Percentiles rank a stretch among this genome's conserved stretches.
phyloP scores from a whole-genome alignment of 371 early-diverging fungal species.

The Rhizopus delemar region DNA sequence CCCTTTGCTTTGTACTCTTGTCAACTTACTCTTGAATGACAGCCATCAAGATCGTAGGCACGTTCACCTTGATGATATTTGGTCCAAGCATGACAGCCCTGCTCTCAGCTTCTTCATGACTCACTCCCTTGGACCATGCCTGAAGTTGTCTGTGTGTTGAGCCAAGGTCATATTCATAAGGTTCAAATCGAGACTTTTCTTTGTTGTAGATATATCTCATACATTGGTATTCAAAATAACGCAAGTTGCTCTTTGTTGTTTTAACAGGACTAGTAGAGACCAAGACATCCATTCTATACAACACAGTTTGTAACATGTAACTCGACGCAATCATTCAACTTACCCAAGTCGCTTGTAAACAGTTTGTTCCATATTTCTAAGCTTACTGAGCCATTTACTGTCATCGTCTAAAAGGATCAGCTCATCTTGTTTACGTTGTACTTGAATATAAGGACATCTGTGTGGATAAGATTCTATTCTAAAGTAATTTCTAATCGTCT shows the following conservation, averaged over 20 bases:
- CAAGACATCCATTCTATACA: constrained; percentile 32
- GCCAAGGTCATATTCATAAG: constrained; percentile 58
- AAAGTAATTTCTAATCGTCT: constrained; percentile 62
- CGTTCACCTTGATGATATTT: constrained; percentile 63
- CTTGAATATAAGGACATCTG: constrained; percentile 58
- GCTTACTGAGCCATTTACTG: constrained; percentile 34
- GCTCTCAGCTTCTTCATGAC: constrained; percentile 46
- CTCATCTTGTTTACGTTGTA: constrained; percentile 58
- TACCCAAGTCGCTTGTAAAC: constrained; percentile 18
- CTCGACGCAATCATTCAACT: constrained; percentile 4
- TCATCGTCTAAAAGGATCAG: constrained; percentile 57
- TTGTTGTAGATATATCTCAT: constrained; percentile 67
- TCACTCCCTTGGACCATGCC: constrained; percentile 51
- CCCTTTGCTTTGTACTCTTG: not conserved
- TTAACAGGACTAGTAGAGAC: constrained; percentile 47
- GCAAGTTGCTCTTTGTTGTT: constrained; percentile 46
- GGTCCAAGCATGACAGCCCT: constrained; percentile 61
- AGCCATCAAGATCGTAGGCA: constrained; percentile 51
- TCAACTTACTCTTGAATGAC: constrained; percentile 54
- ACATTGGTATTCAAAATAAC: constrained; percentile 73
- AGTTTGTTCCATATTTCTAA: constrained; percentile 31
- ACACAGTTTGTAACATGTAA: not conserved
- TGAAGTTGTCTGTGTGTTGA: constrained; percentile 48
- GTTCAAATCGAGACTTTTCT: constrained; percentile 47
- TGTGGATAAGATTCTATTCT: constrained; percentile 51